Conservation (phyloP, 2,329 filamentous ascomycete species). For the Penicillium oxalicum region DNA sequence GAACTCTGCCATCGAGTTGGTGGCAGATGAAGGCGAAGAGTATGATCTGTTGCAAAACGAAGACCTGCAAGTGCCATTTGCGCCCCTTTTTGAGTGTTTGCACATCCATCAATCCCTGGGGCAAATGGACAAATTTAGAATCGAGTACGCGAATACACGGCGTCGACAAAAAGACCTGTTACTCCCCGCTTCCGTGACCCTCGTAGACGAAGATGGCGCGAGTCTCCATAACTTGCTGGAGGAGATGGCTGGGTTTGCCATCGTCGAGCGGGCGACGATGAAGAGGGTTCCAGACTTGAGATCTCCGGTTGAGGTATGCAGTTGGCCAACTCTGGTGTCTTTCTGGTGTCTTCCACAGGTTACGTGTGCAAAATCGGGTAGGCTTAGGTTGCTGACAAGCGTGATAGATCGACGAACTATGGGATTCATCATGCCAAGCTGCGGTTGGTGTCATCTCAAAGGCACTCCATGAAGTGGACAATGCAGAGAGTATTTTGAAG, state of each 20-base stretch:
- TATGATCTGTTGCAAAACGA: constrained; percentile 95
- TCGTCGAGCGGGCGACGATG: constrained; percentile 93
- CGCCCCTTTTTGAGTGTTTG: constrained; percentile 85
- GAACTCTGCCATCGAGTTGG: constrained; percentile 91
- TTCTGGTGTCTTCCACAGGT: background rate
- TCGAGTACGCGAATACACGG: constrained; percentile 86
- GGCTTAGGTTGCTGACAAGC: constrained; percentile 9
- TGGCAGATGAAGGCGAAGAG: constrained; percentile 91
- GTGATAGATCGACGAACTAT: constrained; percentile 81
- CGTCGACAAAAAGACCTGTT: constrained; percentile 87
- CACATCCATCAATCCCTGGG: constrained; percentile 95
- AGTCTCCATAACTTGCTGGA: constrained; percentile 87
- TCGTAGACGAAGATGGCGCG: constrained; percentile 75
- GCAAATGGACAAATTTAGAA: constrained; percentile 82
- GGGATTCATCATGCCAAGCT: constrained; percentile 95
- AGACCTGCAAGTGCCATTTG: constrained; percentile 89
- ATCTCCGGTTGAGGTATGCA: constrained; percentile 66
- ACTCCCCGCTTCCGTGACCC: constrained; percentile 66
- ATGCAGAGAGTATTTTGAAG: constrained; percentile 84
- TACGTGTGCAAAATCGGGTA: background rate
- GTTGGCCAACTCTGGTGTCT: background rate
- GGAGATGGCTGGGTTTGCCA: constrained; percentile 91
- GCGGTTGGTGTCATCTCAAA: constrained; percentile 76
- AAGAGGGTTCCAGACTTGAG: constrained; percentile 76
- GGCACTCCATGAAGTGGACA: constrained; percentile 70